These are phyloP conservation scores for Raphidocelis subcapitata DNA, from an alignment of 139 green algal species.

Conservation along the genomic window DNA sequence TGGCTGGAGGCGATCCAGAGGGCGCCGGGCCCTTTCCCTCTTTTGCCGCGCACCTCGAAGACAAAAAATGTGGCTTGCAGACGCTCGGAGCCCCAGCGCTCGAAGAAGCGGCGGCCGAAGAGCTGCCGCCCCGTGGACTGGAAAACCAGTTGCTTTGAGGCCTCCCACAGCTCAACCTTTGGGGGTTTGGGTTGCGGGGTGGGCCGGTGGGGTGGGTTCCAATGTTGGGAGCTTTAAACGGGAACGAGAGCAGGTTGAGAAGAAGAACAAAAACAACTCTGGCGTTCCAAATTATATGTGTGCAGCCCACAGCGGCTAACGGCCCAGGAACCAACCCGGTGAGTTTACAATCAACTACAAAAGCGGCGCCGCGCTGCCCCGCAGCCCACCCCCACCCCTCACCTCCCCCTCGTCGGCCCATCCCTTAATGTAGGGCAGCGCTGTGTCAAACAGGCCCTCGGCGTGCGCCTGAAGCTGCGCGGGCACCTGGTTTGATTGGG, in stretches of 20 bases:
- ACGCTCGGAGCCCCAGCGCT: not conserved
- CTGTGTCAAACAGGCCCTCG: constrained; percentile 10
- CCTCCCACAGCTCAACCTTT: constrained; percentile 63
- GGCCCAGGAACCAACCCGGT: not conserved
- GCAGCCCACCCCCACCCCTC: not conserved
- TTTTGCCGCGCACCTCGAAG: not conserved
- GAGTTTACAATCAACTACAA: too few relatives aligned
- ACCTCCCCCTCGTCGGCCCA: constrained; percentile 19
- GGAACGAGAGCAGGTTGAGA: not conserved
- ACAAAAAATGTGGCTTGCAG: not conserved
- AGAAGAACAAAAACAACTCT: not conserved
- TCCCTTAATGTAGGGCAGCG: not conserved
- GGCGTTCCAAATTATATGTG: not conserved
- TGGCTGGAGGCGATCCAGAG: too few relatives aligned
- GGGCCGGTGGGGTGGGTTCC: not conserved
- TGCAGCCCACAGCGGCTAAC: not conserved
- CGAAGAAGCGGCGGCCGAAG: constrained; percentile 49
- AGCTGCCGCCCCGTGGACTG: constrained; percentile 37
- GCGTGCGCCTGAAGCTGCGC: constrained; percentile 29
- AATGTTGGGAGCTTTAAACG: not conserved
- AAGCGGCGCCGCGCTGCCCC: not conserved
- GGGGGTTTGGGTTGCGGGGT: not conserved
- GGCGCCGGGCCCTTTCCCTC: too few relatives aligned
- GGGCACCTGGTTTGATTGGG: constrained; percentile 29
- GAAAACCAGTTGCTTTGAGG: constrained; percentile 55